Base-by-base conservation (phyloP, 805 yeast genomes). In the Candida coleopterorum region DNA sequence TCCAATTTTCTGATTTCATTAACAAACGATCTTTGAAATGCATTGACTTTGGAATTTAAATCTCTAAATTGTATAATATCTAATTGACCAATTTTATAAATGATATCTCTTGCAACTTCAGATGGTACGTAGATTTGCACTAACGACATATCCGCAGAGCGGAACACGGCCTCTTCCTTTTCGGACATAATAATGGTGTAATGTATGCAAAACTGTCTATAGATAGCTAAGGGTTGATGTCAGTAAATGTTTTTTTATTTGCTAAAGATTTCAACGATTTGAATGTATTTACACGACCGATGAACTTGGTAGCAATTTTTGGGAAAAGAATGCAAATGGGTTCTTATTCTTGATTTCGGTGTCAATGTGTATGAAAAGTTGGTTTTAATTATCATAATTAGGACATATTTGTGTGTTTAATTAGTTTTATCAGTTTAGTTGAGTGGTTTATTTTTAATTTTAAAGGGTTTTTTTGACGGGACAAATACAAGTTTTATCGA, bases 61-160 rank as follows among this genome's bases (percentile, higher is more conserved):
- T 93, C 98, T 35, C 95, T 70, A 58, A 93, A 87, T 53, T 94
- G 96, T 18, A 93, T 75, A 42, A 78, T 66, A 18, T 95, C 94
- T 55, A 86, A 68, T 46, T 85, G 87, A 4, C 98, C 99, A 25
- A 93, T 67, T 18, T 85, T 77, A 40, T 86, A 76, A n/a, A 88
- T 81, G 25, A 87, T 77, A 41, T 88, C 95, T 44, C 97, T 71
- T 6, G 95, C 77, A 29, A 85, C 81, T 62, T 93, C 99, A 18
- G 85, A 79, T 7, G 97, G 90, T 41, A 93, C 78, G 59, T 86
- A 90, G 48, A 93, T 70, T 67, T 93, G 96, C 36, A 90, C 84
- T 50, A 89, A 75, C 33, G 95, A 78, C 97, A 93, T 94, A 53
- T 85, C 95, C 81, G 97, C 97, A 40, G 97, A 89, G 72, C 73